Evolutionary conservation across 139 green algal genomes (phyloP), one percentile per base, ranked within the genome.

Genomic region (Micromonas commoda): DNA sequence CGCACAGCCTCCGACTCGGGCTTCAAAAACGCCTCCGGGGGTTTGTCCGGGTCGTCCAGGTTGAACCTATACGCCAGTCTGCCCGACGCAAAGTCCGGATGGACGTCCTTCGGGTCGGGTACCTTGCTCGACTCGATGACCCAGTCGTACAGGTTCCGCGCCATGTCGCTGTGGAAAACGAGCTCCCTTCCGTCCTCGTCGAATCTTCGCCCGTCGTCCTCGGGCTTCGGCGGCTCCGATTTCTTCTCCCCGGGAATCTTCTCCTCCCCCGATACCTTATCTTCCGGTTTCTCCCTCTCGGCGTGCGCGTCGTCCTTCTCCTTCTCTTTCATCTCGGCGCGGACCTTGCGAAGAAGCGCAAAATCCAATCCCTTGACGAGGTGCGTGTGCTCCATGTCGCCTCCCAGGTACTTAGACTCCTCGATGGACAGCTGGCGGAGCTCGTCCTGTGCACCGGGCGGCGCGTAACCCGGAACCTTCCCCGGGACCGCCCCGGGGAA

Each of bases 321-420:
- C 4, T 3, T 61, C 35, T 70, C 33, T 26, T n/a, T 24, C 16
- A 78, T n/a, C 51, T 78, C 72, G 20, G 24, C 52, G 24, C 52
- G 53, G 20, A 70, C 53, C n/a, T 78, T 78, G 0, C 34, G 51
- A 19, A 97, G 84, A 77, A 97, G 87, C 32, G 90, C 89, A 84
- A 91, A 96, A 67, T 97, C 93, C 3, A 97, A 86, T n/a, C 93
- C 93, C 81, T 94, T 95, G 21, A 97, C 92, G 39, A 96, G 80
- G 71, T 97, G 92, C 0, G 93, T 96, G 80, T 93, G 89, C n/a
- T 91, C 85, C 39, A 94, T 78, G 79, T 97, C 92, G n/a, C 92
- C 93, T 45, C 93, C 93, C 76, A 97, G 80, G 71, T 89, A 97
- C 85, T 81, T 81, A 20, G 35, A 76, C 65, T 81, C 51, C 31